Percentiles rank a stretch among this genome's conserved stretches.
These are phyloP conservation scores for Cladophialophora bantiana DNA, from an alignment of 2,329 filamentous ascomycete genomes.

Conservation along the genomic window DNA sequence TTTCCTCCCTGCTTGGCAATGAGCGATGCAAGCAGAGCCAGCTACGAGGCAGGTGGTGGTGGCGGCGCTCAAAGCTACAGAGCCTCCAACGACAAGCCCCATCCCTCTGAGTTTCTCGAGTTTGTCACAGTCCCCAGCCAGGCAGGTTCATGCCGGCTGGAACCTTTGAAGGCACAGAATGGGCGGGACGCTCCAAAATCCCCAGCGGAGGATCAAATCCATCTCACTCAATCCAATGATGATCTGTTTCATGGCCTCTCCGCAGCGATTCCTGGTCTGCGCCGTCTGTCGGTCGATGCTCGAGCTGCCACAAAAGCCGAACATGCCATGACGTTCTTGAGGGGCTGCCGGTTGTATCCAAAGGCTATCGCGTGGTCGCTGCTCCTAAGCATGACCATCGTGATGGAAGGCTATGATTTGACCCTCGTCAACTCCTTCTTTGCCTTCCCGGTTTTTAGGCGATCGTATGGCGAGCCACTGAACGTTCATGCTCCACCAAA, in stretches of 20 bases:
- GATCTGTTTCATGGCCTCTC: slow-evolving; percentile 37
- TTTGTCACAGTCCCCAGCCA: slow-evolving; percentile 30
- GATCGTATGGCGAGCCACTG: slow-evolving; percentile 33
- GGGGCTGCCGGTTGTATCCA: slow-evolving; percentile 41
- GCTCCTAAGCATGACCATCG: slow-evolving; percentile 42
- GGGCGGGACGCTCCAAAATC: slow-evolving; percentile 11
- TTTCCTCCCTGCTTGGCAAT: slow-evolving; percentile 17
- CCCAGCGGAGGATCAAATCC: slow-evolving; percentile 15
- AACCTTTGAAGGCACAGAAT: slow-evolving; percentile 27
- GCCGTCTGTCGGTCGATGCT: slow-evolving; percentile 37
- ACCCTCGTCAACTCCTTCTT: slow-evolving; percentile 44
- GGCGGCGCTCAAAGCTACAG: slow-evolving; percentile 3
- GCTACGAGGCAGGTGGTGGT: slow-evolving; percentile 16
- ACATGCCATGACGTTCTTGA: slow-evolving; percentile 41
- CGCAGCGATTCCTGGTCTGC: slow-evolving; percentile 36
- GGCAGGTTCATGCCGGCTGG: slow-evolving; percentile 13
- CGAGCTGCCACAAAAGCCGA: slow-evolving; percentile 40
- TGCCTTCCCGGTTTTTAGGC: slow-evolving; percentile 47
- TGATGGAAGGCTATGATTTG: slow-evolving; percentile 45
- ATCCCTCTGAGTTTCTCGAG: slow-evolving; percentile 38
- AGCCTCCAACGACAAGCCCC: slow-evolving; percentile 31
- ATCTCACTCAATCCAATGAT: slow-evolving; percentile 36
- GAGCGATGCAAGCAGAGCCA: slow-evolving; percentile 28
- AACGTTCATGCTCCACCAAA: slow-evolving; percentile 47
- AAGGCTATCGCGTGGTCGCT: slow-evolving; percentile 43